These are phyloP conservation scores for Camellia japonica DNA, from an alignment of 148 eudicot genomes.

Conservation along the genomic window DNA sequence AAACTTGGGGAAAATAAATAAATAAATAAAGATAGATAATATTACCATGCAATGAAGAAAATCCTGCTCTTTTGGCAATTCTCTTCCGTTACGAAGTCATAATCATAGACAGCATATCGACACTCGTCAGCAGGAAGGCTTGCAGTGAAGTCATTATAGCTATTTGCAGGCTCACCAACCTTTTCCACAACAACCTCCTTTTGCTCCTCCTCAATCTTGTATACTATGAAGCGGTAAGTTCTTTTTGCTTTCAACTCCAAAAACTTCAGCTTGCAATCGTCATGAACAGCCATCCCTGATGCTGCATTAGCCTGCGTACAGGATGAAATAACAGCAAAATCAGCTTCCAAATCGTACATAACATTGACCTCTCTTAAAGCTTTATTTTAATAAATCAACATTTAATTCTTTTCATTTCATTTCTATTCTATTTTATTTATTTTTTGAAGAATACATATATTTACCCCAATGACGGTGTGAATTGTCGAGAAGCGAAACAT, in stretches of 20 bases:
- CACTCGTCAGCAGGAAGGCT: constrained; percentile 80
- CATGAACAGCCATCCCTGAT: constrained; percentile 93
- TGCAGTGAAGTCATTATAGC: constrained; percentile 68
- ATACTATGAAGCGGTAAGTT: constrained; percentile 70
- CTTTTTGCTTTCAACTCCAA: constrained; percentile 88
- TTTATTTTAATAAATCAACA: neutral
- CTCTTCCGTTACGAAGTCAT: constrained; percentile 76
- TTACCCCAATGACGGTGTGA: neutral
- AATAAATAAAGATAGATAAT: neutral
- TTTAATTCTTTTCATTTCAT: neutral
- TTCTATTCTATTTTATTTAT: neutral
- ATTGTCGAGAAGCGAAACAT: neutral
- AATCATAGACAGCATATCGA: constrained; percentile 79
- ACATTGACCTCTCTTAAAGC: neutral
- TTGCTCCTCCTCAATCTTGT: constrained; percentile 77
- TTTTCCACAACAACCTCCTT: constrained; percentile 86
- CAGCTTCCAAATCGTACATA: neutral
- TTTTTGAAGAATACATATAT: neutral
- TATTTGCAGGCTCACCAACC: constrained; percentile 66
- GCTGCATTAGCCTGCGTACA: constrained; percentile 71
- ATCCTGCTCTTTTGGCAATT: constrained; percentile 90
- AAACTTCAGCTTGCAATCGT: constrained; percentile 88
- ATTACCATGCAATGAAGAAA: constrained; percentile 88
- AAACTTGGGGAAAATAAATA: neutral
- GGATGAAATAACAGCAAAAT: neutral